phyloP scores from a whole-genome alignment of 2,329 filamentous ascomycete genomes.

The Capronia coronata region DNA sequence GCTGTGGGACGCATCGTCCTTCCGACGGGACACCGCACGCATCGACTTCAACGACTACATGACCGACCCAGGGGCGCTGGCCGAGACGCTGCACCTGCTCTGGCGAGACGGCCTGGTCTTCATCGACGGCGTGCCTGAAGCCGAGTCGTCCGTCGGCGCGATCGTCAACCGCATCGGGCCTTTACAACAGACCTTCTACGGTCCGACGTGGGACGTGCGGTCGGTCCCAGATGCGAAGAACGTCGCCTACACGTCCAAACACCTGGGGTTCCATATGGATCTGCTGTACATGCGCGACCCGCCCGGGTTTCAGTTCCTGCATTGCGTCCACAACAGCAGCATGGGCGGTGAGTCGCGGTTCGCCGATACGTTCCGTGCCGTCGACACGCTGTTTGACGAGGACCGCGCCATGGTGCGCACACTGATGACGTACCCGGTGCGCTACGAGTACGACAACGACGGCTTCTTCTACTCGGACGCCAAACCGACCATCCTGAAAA shows the following conservation, averaged over 20 bases:
- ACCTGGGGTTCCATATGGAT: slow-evolving; percentile 87
- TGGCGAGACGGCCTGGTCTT: slow-evolving; percentile 67
- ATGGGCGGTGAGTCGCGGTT: slow-evolving; percentile 81
- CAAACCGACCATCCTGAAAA: slow-evolving; percentile 49
- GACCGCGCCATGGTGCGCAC: slow-evolving; percentile 30
- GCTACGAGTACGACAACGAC: slow-evolving; percentile 53
- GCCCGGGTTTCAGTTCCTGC: slow-evolving; percentile 78
- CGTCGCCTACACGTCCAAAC: slow-evolving; percentile 78
- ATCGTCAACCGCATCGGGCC: slow-evolving; percentile 69
- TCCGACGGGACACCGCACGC: slow-evolving; percentile 48
- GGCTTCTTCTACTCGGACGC: slow-evolving; percentile 56
- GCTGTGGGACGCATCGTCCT: slow-evolving; percentile 36
- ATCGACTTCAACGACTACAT: slow-evolving; percentile 70
- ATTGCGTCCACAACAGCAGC: slow-evolving; percentile 76
- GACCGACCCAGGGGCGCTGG: slow-evolving; percentile 51
- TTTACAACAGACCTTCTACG: slow-evolving; percentile 84
- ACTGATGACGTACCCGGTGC: slow-evolving; percentile 16
- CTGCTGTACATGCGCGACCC: slow-evolving; percentile 76
- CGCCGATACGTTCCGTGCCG: slow-evolving; percentile 64
- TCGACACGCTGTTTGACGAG: slow-evolving; percentile 35
- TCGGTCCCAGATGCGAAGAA: slow-evolving; percentile 80
- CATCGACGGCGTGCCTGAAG: slow-evolving; percentile 64
- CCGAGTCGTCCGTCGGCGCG: slow-evolving; percentile 57
- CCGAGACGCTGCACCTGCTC: slow-evolving; percentile 57
- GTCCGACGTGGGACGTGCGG: slow-evolving; percentile 80